phyloP scores from a whole-genome alignment of 176 grass and related monocot species.

The Cenchrus purpureus region DNA sequence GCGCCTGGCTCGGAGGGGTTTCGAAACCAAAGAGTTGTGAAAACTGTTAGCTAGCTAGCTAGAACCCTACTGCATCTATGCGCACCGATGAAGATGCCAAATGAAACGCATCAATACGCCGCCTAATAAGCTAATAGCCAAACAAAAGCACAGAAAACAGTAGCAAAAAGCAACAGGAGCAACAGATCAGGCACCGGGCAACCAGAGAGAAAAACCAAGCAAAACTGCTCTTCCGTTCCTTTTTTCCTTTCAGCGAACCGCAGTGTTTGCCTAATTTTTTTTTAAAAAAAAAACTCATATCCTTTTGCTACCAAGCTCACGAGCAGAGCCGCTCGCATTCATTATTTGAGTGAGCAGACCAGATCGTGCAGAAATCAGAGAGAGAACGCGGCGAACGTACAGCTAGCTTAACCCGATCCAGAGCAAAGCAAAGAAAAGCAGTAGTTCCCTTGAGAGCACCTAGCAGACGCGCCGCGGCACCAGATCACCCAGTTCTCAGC shows the following conservation, averaged over 20 bases:
- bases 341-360: neutral
- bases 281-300: neutral
- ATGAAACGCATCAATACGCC: neutral
- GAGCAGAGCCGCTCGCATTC: neutral
- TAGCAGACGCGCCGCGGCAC: neutral
- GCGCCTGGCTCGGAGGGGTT: neutral
- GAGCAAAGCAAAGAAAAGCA: neutral
- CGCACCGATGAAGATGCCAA: neutral
- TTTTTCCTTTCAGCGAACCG: neutral
- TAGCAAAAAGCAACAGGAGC: neutral
- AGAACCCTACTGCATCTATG: neutral
- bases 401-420: neutral
- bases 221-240: neutral
- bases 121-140: neutral
- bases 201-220: neutral
- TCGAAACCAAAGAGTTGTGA: neutral
- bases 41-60: neutral
- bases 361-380: conserved; percentile 6
- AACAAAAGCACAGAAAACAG: neutral
- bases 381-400: neutral
- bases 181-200: conserved; percentile 11
- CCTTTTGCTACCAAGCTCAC: neutral
- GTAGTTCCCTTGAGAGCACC: neutral
- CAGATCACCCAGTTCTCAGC: neutral
- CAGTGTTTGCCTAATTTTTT: neutral